Percentiles rank a stretch among this genome's conserved stretches.
Conservation (phyloP, 2,329 filamentous ascomycete genomes). For the Alternaria sp. region DNA sequence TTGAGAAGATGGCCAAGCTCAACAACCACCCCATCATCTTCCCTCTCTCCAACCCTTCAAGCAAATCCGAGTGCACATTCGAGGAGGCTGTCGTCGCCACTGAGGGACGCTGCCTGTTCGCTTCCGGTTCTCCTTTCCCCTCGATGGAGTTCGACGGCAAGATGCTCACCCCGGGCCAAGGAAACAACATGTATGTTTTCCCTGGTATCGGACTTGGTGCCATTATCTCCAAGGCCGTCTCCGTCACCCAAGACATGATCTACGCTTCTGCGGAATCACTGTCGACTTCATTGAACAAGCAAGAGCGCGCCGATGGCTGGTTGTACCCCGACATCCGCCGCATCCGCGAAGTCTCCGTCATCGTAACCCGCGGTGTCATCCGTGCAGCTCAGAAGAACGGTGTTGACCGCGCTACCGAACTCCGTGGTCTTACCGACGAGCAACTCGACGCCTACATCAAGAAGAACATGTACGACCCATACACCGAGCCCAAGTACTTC, state of each 20-base stretch:
- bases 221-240: constrained; percentile 86
- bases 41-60: constrained; percentile 93
- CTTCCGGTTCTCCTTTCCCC: constrained; percentile 91
- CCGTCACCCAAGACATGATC: constrained; percentile 93
- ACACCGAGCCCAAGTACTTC: constrained; percentile 52
- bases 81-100: constrained; percentile 92
- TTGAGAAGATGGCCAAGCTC: constrained; percentile 64
- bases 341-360: constrained; percentile 85
- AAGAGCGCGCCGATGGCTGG: constrained; percentile 82
- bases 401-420: constrained; percentile 59
- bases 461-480: constrained; percentile 59
- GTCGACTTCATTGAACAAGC: constrained; percentile 75
- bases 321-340: constrained; percentile 92
- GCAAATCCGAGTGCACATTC: constrained; percentile 97
- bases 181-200: constrained; percentile 94
- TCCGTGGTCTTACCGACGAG: constrained; percentile 71
- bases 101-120: constrained; percentile 89
- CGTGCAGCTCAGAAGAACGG: constrained; percentile 84
- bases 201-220: constrained; percentile 92
- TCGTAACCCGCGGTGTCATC: constrained; percentile 91
- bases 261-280: constrained; percentile 89
- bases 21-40: constrained; percentile 80
- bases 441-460: constrained; percentile 72
- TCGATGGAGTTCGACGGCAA: constrained; percentile 61
- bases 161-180: constrained; percentile 61